A percentile compares a stretch with the other conserved stretches of the same genome.
These are phyloP conservation scores for Cystobasidium sp. DNA, from an alignment of 1,284 basidiomycete species.

Conservation along the genomic window DNA sequence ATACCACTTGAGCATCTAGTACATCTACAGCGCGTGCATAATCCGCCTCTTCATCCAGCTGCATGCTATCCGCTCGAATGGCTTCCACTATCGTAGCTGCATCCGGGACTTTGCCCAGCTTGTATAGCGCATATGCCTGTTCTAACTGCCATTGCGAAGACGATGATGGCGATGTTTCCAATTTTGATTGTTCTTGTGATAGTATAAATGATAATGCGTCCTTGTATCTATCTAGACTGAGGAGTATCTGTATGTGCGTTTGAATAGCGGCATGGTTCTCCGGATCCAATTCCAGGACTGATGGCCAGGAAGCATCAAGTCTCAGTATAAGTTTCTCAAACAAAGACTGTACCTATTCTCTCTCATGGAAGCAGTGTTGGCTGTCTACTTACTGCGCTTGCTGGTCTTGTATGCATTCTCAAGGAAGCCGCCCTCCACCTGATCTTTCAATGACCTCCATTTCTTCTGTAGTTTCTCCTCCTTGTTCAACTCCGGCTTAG, in stretches of 20 bases:
- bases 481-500: conserved; percentile 27
- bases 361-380: neutral
- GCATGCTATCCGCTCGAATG: conserved; percentile 1
- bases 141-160: conserved; percentile 12
- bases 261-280: conserved; percentile 44
- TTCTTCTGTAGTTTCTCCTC: conserved; percentile 40
- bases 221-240: conserved; percentile 49
- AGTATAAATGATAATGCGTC: conserved; percentile 25
- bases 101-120: conserved; percentile 44
- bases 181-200: neutral
- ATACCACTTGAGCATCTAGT: conserved; percentile 51
- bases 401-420: conserved; percentile 39
- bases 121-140: conserved; percentile 51
- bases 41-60: conserved; percentile 14
- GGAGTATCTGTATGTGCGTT: conserved; percentile 49
- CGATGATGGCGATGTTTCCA: neutral
- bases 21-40: conserved; percentile 43
- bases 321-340: neutral
- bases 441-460: conserved; percentile 35
- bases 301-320: neutral
- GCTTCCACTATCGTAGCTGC: conserved; percentile 39
- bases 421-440: conserved; percentile 34
- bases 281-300: conserved; percentile 49
- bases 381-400: conserved; percentile 24
- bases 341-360: neutral